Conservation (phyloP, 257 asterid genomes). For the Nicotiana noctiflora region DNA sequence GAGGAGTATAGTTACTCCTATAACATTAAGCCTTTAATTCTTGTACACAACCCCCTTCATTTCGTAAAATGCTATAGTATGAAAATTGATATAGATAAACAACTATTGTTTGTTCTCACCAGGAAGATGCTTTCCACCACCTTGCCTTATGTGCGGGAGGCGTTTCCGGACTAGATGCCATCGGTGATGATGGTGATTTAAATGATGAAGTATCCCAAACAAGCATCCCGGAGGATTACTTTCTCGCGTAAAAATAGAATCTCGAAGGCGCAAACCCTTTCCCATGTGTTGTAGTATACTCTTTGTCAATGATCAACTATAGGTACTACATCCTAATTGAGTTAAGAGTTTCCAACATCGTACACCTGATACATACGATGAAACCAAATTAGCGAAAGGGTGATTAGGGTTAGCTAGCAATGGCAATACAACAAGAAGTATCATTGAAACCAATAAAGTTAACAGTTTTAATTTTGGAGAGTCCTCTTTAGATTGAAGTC, state of each 20-base stretch:
- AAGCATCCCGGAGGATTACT: slow-evolving; percentile 47
- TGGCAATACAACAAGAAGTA: background rate
- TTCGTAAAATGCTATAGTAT: background rate
- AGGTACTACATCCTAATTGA: background rate
- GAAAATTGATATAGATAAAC: background rate
- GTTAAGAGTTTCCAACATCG: background rate
- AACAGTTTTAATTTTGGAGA: background rate
- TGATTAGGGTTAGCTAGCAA: background rate
- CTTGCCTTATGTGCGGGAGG: slow-evolving; percentile 38
- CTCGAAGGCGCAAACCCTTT: slow-evolving; percentile 27
- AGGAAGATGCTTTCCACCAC: slow-evolving; percentile 18
- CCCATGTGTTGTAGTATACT: slow-evolving; percentile 26
- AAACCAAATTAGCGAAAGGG: background rate
- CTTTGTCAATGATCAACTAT: background rate
- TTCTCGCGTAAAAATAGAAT: slow-evolving; percentile 19
- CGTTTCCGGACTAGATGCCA: slow-evolving; percentile 50
- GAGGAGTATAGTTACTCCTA: background rate
- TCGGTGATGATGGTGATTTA: slow-evolving; percentile 39
- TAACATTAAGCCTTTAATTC: background rate
- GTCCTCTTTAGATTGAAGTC: background rate
- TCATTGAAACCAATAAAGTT: background rate
- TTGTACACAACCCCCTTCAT: background rate
- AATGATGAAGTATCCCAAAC: slow-evolving; percentile 56
- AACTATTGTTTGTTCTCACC: slow-evolving; percentile 19
- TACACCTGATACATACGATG: background rate